These are phyloP conservation scores for Bacidia gigantensis DNA, from an alignment of 495 filamentous ascomycete genomes.

Conservation along the genomic window DNA sequence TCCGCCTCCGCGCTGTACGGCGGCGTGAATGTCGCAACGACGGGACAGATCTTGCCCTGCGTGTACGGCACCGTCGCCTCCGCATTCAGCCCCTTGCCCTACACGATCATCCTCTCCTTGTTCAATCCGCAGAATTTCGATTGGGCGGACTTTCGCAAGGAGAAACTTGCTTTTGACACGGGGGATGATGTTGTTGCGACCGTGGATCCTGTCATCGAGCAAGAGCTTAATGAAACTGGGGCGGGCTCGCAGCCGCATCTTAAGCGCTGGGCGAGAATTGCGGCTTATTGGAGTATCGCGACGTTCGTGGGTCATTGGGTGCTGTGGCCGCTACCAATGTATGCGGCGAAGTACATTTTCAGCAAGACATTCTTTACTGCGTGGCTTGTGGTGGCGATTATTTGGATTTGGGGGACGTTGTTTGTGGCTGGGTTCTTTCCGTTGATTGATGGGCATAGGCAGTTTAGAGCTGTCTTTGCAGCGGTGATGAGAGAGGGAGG, in stretches of 20 bases:
- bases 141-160: constrained; percentile 21
- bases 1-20: constrained; percentile 31
- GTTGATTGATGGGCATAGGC: constrained; percentile 22
- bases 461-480: neutral
- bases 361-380: constrained; percentile 59
- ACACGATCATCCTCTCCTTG: constrained; percentile 19
- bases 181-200: constrained; percentile 12
- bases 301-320: constrained; percentile 47
- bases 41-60: constrained; percentile 25
- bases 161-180: constrained; percentile 4
- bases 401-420: constrained; percentile 50
- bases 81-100: constrained; percentile 20
- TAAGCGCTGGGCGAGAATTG: constrained; percentile 48
- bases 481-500: neutral
- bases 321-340: constrained; percentile 68
- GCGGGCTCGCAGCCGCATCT: constrained; percentile 43
- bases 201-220: constrained; percentile 17
- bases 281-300: constrained; percentile 39
- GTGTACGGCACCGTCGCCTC: constrained; percentile 25
- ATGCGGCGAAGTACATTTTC: constrained; percentile 57
- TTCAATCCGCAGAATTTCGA: constrained; percentile 21
- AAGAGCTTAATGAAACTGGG: constrained; percentile 27
- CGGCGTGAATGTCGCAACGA: constrained; percentile 32
- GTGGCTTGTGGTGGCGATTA: constrained; percentile 57
- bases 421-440: constrained; percentile 26